Evolutionary conservation across 148 eudicot species (phyloP), one percentile per base, ranked within the genome.

Genomic region (Gaultheria prostrata): DNA sequence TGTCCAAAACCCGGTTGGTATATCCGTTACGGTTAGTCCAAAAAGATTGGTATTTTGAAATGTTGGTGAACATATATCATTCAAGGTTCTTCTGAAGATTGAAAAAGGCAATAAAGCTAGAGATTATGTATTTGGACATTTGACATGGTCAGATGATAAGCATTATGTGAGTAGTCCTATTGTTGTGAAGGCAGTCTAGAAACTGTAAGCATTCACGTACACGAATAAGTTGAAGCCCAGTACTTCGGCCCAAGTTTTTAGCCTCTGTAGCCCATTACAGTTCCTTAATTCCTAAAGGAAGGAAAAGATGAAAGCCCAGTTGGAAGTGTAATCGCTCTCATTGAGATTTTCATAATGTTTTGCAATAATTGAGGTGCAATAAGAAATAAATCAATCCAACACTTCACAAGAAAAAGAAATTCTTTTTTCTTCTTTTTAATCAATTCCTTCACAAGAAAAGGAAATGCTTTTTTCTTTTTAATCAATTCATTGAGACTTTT

Each of bases 111-210:
- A 74, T 71, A 88, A 79, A 50, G 80, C 67, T 73, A 81, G 74
- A 80, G 90, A 92, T 51, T 94, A 92, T 90, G 95, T 85, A 6
- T 93, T 94, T 87, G 98, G 98, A 45, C 79, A 86, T 54, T 77
- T 95, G 88, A 89, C 83, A 80, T 95, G 98, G 98, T 89, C 91
- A 82, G 95, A 92, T 91, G 91, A 93, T 65, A 85, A 86, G 75
- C 95, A 92, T 61, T 63, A 85, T 87, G 98, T 93, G 85, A 95
- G 98, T 84, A 95, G 98, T 86, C 98, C 98, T 13, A 91, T 93
- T 85, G 87, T 85, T 6, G 95, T 95, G 26, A 91, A 90, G 89
- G 84, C 86, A 56, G 49, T 85, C 32, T 87, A 73, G 63, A 17
- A 80, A 46, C 15, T 56, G 43, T 46, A 46, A 35, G 4, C 39